phyloP scores from a whole-genome alignment of 768 basidiomycete species.

The Rhizopogon salebrosus region DNA sequence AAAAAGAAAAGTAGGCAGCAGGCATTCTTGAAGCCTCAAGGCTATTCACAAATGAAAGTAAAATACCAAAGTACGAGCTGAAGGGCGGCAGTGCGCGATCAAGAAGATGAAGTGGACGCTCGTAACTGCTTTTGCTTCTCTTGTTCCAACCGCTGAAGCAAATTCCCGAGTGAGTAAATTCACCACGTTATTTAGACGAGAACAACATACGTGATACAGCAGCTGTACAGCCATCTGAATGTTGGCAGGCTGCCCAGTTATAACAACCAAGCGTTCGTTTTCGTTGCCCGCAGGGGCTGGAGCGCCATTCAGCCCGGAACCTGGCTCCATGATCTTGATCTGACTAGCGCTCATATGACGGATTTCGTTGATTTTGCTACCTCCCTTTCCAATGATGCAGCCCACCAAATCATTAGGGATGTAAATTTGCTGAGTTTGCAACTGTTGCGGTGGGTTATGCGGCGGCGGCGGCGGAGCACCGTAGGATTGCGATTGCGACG shows the following conservation, averaged over 20 bases:
- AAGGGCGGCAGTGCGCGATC: conserved; percentile 6
- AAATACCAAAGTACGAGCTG: background rate
- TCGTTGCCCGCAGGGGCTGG: conserved; percentile 71
- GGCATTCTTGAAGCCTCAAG: background rate
- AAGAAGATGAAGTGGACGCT: conserved; percentile 26
- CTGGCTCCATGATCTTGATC: conserved; percentile 99
- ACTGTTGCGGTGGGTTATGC: conserved; percentile 63
- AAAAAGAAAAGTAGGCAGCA: background rate
- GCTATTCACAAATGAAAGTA: background rate
- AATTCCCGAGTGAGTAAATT: conserved; percentile 5
- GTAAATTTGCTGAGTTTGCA: conserved; percentile 97
- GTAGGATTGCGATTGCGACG: conserved; percentile 41
- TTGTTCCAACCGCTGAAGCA: conserved; percentile 72
- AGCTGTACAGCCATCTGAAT: conserved; percentile 96
- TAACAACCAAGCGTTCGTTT: conserved; percentile 90
- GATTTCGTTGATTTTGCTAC: conserved; percentile 98
- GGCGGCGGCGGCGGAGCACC: conserved; percentile 35
- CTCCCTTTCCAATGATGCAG: conserved; percentile 96
- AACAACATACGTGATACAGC: conserved; percentile 68
- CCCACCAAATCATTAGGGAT: conserved; percentile 98
- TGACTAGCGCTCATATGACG: conserved; percentile 91
- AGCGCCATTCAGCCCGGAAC: conserved; percentile 70
- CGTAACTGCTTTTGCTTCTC: conserved; percentile 82
- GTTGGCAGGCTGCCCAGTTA: conserved; percentile 91
- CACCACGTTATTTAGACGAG: background rate